Base-by-base conservation (phyloP, 2,329 filamentous ascomycete genomes). In the Ceratocystis eucalypticola region DNA sequence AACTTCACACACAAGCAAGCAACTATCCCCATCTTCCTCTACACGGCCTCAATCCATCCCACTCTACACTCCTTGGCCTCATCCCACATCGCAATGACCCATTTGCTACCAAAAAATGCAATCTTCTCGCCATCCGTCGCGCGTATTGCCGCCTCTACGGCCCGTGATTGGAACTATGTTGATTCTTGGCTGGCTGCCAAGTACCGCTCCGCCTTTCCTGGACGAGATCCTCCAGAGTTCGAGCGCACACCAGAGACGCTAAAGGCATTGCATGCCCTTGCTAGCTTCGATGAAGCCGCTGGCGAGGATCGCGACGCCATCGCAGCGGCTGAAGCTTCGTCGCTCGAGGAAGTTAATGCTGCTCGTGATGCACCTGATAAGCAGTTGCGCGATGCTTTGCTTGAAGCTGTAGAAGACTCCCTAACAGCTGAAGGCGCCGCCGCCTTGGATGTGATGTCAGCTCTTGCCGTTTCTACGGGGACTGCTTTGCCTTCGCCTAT, bases 151-250 rank as follows among this genome's bases (percentile, higher is more conserved):
- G 88, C 89, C 69, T 88, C 88, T 12, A 86, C 88, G 69, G 89
- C 91, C 61, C 92, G 93, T 73, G 92, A 96, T 76, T 97, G 93
- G 93, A 87, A 86, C 66, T 91, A 89, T 70, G 83, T 96, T 70
- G 91, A 95, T 75, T 79, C 80, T 71, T 97, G 93, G 92, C 84
- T 96, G 10, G 79, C 81, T 59, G 81, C 83, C 68, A 88, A 88
- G 72, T 89, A 88, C 70, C 79, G 79, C 59, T 79, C 79, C 57
- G 17, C 28, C 41, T 25, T 44, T n/a, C 80, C 81, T 57, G 82
- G 83, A 37, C 83, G 82, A 59, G 74, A 81, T 0, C 77, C 87
- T 0, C 91, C 91, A 0, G 73, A 80, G 0, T 96, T 96, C 74
- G 93, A 97, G 77, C 87, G 91, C 71, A 96, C 94, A 73, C 81